Base-by-base conservation (phyloP, 116 monocot species). In the Iris pallida region DNA sequence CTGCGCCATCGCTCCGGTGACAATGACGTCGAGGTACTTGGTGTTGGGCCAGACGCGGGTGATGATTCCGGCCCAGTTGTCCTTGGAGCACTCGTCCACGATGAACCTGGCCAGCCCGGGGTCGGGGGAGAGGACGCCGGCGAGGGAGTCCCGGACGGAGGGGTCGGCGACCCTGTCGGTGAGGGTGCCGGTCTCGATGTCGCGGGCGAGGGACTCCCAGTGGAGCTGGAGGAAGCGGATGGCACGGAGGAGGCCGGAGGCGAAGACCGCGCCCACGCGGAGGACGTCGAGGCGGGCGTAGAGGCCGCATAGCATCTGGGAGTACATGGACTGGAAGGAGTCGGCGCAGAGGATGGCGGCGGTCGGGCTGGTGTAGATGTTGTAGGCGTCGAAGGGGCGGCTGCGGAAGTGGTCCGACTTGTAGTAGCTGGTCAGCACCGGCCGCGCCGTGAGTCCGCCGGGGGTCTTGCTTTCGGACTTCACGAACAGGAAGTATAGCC, bases 381-480 rank as follows among this genome's bases (percentile, higher is more conserved):
- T 81, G 78, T 78, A 93, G 2, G 93, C 84, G 71, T 93, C 89
- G 66, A 65, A 89, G 1, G 93, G 85, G 0, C 84, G 82, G 47
- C 46, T 42, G 6, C 62, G 65, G 79, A 87, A 94, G 49, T 90
- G 78, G 44, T 94, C 74, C 73, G 90, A 90, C 76, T 94, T 94
- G 81, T 86, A 90, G 83, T 90, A 94, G 85, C 90, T 90, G 17
- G 94, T 94, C 48, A 94, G 77, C 44, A 87, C 94, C 12, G 90
- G 90, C 14, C 87, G 69, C 11, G 94, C 87, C 16, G 79, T 60
- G 7, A 94, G 78, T 1, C 90, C 90, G 44, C 94, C 87, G 16
- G 94, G 82, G 4, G 90, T 94, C 72, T 76, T 87, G 46, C 81
- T 82, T 74, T 94, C 94, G 40, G 90, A 78, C 66, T 94, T 94